Conservation (phyloP, 2,329 filamentous ascomycete genomes). For the Endoconidiophora laricicola region DNA sequence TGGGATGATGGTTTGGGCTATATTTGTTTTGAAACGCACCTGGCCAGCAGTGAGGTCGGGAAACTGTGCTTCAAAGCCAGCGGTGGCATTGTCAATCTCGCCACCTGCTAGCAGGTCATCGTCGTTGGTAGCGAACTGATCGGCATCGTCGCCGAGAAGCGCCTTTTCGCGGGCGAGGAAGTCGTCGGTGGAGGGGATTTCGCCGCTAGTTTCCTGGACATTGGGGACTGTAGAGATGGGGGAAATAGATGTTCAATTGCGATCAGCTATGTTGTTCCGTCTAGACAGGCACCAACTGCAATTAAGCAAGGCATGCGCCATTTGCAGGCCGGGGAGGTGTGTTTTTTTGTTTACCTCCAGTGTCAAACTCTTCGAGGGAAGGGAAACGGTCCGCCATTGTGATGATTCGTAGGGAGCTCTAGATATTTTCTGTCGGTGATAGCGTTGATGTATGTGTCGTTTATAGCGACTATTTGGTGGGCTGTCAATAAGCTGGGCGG, state of each 20-base stretch:
- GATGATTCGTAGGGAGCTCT: neutral
- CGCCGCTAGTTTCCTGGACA: constrained; percentile 38
- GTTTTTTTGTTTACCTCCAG: constrained; percentile 31
- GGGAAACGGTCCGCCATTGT: constrained; percentile 64
- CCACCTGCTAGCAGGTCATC: constrained; percentile 36
- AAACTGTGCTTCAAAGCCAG: constrained; percentile 83
- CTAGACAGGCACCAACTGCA: too few species aligned
- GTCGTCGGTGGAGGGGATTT: constrained; percentile 49
- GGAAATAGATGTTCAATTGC: too few species aligned
- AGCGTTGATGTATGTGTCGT: too few species aligned
- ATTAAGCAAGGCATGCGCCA: too few species aligned
- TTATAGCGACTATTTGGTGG: too few species aligned
- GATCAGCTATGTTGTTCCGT: too few species aligned
- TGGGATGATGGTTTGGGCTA: neutral
- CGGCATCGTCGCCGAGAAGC: constrained; percentile 76
- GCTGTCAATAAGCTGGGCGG: too few species aligned
- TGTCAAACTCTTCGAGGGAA: constrained; percentile 63
- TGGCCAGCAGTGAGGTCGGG: constrained; percentile 62
- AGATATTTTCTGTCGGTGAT: neutral
- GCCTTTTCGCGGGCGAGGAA: constrained; percentile 89
- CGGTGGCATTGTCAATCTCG: constrained; percentile 51
- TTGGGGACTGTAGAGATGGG: constrained; percentile 38
- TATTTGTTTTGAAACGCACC: constrained; percentile 28
- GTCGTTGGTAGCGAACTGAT: constrained; percentile 74
- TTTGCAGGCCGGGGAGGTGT: constrained; percentile 3